A percentile compares a stretch with the other conserved stretches of the same genome.
These are phyloP conservation scores for Marasmius sp. DNA, from an alignment of 1,284 basidiomycete species.

Conservation along the genomic window DNA sequence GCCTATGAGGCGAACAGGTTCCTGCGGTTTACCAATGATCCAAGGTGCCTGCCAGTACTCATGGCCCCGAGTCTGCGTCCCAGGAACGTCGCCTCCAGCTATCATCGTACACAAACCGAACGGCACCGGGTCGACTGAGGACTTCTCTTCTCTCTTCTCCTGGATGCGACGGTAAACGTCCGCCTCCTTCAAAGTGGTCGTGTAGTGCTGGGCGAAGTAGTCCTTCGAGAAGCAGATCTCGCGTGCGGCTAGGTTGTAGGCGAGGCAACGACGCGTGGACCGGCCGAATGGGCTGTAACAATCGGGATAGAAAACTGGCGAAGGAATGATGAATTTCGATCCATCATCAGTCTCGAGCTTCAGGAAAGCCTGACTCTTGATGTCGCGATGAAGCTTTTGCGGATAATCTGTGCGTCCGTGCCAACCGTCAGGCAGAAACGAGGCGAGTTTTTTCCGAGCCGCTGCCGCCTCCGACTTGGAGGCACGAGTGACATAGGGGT, in stretches of 20 bases:
- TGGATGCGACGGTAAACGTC: background rate
- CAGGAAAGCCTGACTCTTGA: background rate
- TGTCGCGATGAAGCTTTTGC: background rate
- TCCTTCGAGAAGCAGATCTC: background rate
- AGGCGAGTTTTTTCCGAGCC: background rate
- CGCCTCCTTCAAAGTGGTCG: background rate
- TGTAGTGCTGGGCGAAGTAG: background rate
- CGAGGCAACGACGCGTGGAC: background rate
- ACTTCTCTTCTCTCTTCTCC: background rate
- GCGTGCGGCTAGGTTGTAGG: background rate
- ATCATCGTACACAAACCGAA: background rate
- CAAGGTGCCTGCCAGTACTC: background rate
- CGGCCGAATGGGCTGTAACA: background rate
- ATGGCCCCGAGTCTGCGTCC: background rate
- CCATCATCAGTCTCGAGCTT: background rate
- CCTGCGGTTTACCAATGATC: background rate
- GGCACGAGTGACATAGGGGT: background rate
- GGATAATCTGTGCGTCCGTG: background rate
- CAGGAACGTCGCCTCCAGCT: background rate
- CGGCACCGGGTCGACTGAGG: background rate
- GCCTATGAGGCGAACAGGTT: background rate
- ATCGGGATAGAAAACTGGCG: background rate
- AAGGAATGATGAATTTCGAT: background rate
- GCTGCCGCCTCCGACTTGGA: background rate
- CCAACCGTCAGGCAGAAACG: background rate